Evolutionary conservation across 1,139 yeast species (phyloP), one percentile per base, ranked within the genome.

Genomic region (Arxiozyma bovina): DNA sequence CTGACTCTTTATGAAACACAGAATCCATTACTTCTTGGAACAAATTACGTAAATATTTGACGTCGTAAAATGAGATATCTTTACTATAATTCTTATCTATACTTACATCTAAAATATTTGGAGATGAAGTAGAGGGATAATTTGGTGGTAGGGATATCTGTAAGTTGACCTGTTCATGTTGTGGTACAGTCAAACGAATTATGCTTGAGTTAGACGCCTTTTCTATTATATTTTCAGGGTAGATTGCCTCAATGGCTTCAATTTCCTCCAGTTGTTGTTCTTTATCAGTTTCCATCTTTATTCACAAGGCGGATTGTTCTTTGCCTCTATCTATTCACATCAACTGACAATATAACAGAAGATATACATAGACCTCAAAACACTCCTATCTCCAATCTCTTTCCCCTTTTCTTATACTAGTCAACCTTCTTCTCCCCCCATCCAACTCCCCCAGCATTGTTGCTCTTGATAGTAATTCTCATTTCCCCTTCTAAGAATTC

Each of bases 211-310:
- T 66, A 3, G 73, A 73, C 11, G 76, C 72, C 50, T 73, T 73
- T 55, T 61, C 76, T 0, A 63, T 67, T 54, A 81, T 62, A 48
- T 77, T 75, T 18, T 77, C 87, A 0, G 96, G 96, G 64, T 82
- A 91, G n/a, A 93, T 91, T 2, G 96, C 95, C 58, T 87, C 87
- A 22, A 91, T 82, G 15, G 96, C 94, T 52, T 80, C 81, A 27
- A 88, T 71, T 65, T 93, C 99, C 56, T 89, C 95, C n/a, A 70
- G 65, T 17, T 87, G 73, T 53, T 86, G 90, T 60, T 81, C 82
- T 22, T 72, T 61, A 45, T 61, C 53, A 17, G 50, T 18, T n/a
- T 34, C 60, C 61, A 63, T 61, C 59, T 53, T 42, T 25, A 34
- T 34, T 15, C 40, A 2, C 3, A 12, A 34, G n/a, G 8, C 1